Base-by-base conservation (phyloP, 2,329 filamentous ascomycete species). In the Alternaria gansuensis region DNA sequence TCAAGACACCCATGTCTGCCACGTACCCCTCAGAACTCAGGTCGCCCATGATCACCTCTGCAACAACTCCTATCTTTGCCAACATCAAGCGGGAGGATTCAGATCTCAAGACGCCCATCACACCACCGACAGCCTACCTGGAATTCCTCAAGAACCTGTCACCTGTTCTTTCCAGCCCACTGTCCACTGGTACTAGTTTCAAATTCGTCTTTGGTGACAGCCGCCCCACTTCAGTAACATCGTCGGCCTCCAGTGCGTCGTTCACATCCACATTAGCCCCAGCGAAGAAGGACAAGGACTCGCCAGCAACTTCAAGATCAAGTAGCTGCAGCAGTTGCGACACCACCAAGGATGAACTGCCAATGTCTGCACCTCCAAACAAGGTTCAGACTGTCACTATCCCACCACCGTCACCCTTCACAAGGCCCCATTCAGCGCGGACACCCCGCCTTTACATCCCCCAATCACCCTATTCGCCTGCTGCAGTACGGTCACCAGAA, bases 101-200 rank as follows among this genome's bases (percentile, higher is more conserved):
- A 2, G 61, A 83, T 43, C 79, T 87, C 57, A 90, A 88, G 80
- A 97, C 93, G 4, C 93, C 93, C 48, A 96, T 98, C 77, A 96
- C 91, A 51, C 94, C 94, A 51, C 94, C 94, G 3, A 83, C 86
- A 23, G 93, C 94, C 57, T 98, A 98, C 76, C 90, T 92, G 67
- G 93, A 98, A 73, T 98, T 97, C 75, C 88, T 98, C 63, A 94
- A 93, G 80, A 88, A 89, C 60, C 87, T 96, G 79, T 89, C 86
- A 1, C 85, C 86, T 0, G 82, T 89, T 17, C 83, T 93, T 58
- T 87, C 88, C 73, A 92, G 89, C 63, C 90, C 91, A 8, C 80
- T 86, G 45, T 82, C 86, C 46, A 85, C 88, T 39, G 81, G 81
- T 58, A 83, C 83, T 68, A 84, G 85, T 63, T 74, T 78, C 39